Evolutionary conservation across 1,284 basidiomycete genomes (phyloP).

Genomic region (Ceratobasidium theobromae): DNA sequence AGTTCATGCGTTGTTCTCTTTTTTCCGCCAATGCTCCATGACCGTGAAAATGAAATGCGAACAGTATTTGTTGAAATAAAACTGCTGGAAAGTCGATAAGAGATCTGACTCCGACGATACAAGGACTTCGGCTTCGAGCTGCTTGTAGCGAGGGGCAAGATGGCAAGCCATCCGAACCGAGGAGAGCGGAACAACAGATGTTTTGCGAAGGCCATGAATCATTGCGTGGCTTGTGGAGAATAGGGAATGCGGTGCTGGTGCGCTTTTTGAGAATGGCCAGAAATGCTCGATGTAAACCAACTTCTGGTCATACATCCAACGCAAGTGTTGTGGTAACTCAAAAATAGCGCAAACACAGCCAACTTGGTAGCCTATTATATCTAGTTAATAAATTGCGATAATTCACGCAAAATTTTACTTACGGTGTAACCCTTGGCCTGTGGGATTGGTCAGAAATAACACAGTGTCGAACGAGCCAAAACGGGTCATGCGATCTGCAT

Average conservation of each 20-base stretch:
- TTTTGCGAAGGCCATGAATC: background rate
- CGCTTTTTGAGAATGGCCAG: background rate
- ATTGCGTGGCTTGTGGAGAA: background rate
- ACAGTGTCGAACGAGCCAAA: background rate
- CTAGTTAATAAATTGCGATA: background rate
- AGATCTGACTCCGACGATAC: background rate
- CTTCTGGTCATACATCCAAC: background rate
- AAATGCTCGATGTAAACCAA: constrained; percentile 2
- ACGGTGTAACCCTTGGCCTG: background rate
- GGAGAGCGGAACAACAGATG: background rate
- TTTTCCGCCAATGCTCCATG: constrained; percentile 19
- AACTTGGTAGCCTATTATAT: background rate
- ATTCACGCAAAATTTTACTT: background rate
- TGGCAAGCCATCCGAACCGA: background rate
- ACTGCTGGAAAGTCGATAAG: background rate
- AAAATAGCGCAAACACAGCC: constrained; percentile 11
- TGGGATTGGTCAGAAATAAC: background rate
- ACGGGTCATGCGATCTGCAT: background rate
- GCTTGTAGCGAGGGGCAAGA: background rate
- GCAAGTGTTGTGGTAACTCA: background rate
- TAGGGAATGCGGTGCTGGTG: background rate
- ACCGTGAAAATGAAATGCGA: background rate
- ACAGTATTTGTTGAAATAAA: background rate
- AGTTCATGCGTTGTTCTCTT: no score
- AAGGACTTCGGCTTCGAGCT: background rate